These are phyloP conservation scores for Lactarius psammicola DNA, from an alignment of 768 basidiomycete species.

Conservation along the genomic window DNA sequence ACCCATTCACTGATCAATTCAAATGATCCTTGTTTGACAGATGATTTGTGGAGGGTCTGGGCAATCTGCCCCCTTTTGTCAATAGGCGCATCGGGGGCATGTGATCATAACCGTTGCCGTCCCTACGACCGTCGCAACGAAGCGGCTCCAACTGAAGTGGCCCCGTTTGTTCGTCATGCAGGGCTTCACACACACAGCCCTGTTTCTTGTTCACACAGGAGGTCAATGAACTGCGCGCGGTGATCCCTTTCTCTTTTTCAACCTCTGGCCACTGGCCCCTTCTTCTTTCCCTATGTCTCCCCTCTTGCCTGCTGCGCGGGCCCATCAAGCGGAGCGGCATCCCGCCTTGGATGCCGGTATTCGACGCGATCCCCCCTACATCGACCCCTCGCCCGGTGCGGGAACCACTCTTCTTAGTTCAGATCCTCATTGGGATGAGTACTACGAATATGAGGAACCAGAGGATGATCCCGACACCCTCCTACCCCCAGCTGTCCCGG, in stretches of 20 bases:
- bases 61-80: slow-evolving; percentile 3
- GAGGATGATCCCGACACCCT: not conserved
- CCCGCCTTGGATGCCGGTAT: not conserved
- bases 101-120: slow-evolving; percentile 18
- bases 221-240: not conserved
- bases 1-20: not conserved
- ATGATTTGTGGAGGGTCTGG: not conserved
- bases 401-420: not conserved
- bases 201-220: slow-evolving; percentile 4
- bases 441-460: not conserved
- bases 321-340: slow-evolving; percentile 1
- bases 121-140: slow-evolving; percentile 14
- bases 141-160: not conserved
- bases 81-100: not conserved
- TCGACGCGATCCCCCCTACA: not conserved
- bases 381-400: slow-evolving; percentile 10
- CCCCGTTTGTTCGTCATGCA: not conserved
- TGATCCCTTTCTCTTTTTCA: slow-evolving; percentile 3
- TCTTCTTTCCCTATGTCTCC: slow-evolving; percentile 11
- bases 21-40: not conserved
- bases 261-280: slow-evolving; percentile 17
- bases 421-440: not conserved
- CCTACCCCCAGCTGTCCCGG: not conserved
- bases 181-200: not conserved
- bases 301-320: slow-evolving; percentile 25